phyloP scores from a whole-genome alignment of 73 alveolate species.

The Stentor coeruleus region DNA sequence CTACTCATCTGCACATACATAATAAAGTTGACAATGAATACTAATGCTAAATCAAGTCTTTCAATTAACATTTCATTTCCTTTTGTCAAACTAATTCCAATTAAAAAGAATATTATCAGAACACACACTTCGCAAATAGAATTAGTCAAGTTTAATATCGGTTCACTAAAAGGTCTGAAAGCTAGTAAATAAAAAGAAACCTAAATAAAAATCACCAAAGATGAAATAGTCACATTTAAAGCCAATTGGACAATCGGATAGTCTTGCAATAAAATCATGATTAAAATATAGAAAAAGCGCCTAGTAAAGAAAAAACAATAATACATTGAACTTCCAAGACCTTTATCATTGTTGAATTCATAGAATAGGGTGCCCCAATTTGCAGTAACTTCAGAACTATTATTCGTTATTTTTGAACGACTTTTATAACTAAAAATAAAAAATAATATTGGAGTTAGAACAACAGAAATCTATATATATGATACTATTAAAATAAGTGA shows the following conservation, averaged over 20 bases:
- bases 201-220: not conserved
- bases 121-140: not conserved
- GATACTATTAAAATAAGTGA: not conserved
- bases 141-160: not conserved
- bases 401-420: not conserved
- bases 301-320: not conserved
- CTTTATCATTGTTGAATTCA: conserved; percentile 1
- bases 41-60: not conserved
- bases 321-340: not conserved
- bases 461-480: not conserved
- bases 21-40: not conserved
- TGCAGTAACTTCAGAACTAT: not conserved
- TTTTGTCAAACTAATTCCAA: not conserved
- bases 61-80: not conserved
- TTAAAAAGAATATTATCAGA: too few species aligned
- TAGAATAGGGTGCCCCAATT: not conserved
- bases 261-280: not conserved
- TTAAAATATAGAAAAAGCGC: not conserved
- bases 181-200: too few species aligned
- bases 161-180: not conserved
- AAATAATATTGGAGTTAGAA: not conserved
- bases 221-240: not conserved
- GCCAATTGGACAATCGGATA: not conserved
- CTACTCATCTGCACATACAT: not conserved
- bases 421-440: not conserved